Percentiles rank a stretch among this genome's conserved stretches.
Evolutionary conservation across 2,329 filamentous ascomycete species (phyloP).

Genomic region (Hypoxylon sp.): DNA sequence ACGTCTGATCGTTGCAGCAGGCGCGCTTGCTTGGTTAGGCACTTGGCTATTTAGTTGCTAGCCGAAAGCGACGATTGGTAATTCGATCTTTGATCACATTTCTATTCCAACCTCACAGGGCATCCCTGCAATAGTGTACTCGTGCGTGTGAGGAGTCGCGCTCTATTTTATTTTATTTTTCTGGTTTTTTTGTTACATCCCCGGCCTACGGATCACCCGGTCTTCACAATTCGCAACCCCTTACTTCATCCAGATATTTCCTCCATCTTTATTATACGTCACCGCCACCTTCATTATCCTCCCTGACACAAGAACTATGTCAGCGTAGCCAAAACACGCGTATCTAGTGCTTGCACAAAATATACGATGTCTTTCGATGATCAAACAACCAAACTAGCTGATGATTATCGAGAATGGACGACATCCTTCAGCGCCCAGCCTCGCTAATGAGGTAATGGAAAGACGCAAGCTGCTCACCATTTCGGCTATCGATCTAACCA

Average conservation of each 20-base stretch:
- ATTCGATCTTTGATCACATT: constrained; percentile 17
- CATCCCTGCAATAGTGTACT: background rate
- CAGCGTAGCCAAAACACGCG: constrained; percentile 12
- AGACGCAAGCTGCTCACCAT: constrained; percentile 31
- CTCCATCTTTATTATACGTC: constrained; percentile 30
- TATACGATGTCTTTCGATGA: constrained; percentile 17
- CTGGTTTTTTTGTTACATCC: constrained; percentile 1
- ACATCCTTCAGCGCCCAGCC: constrained; percentile 39
- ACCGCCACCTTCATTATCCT: constrained; percentile 22
- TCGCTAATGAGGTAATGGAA: constrained; percentile 38
- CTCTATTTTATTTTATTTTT: background rate
- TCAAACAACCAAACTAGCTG: constrained; percentile 20
- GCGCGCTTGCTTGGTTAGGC: constrained; percentile 6
- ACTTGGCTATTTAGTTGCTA: constrained; percentile 5
- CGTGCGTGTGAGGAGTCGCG: background rate
- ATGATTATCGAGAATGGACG: constrained; percentile 26
- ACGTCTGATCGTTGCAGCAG: constrained; percentile 27
- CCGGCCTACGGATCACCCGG: constrained; percentile 16
- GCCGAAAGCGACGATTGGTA: constrained; percentile 28
- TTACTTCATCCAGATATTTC: constrained; percentile 25
- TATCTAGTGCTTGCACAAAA: background rate
- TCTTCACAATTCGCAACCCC: constrained; percentile 15
- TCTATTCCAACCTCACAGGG: constrained; percentile 7
- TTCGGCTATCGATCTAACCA: constrained; percentile 37
- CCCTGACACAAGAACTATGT: constrained; percentile 14